These are phyloP conservation scores for Debaryomyces coudertii DNA, from an alignment of 1,139 yeast genomes.

Conservation along the genomic window DNA sequence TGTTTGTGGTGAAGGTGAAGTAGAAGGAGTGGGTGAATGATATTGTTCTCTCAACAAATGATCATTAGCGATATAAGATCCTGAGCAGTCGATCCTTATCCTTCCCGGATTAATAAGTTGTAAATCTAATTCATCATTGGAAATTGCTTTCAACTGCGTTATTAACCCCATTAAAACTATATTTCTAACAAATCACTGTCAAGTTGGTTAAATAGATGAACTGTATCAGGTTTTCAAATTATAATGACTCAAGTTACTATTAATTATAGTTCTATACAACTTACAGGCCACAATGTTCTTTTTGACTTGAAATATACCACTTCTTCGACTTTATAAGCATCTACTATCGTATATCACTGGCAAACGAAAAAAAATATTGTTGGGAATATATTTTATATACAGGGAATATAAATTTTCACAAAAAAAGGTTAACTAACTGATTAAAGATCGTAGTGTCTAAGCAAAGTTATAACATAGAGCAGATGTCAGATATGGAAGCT, in stretches of 20 bases:
- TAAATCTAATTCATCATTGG: slow-evolving; percentile 24
- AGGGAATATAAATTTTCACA: slow-evolving; percentile 6
- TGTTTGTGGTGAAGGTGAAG: slow-evolving; percentile 23
- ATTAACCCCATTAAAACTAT: slow-evolving; percentile 7
- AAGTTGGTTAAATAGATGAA: neutral
- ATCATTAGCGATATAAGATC: slow-evolving; percentile 52
- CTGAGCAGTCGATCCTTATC: slow-evolving; percentile 48
- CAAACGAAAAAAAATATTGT: slow-evolving; percentile 8
- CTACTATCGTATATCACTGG: neutral
- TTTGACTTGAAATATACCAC: neutral
- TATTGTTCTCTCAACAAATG: slow-evolving; percentile 32
- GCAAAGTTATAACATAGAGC: neutral
- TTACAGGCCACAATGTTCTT: neutral
- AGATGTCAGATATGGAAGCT: neutral
- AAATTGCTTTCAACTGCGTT: slow-evolving; percentile 1
- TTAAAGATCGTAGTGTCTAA: neutral
- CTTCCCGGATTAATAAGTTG: slow-evolving; percentile 42
- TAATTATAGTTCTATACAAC: neutral
- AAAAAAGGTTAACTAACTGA: neutral
- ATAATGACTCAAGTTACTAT: neutral
- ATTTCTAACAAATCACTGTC: neutral
- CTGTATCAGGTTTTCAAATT: neutral
- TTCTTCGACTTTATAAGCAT: neutral
- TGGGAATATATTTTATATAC: slow-evolving; percentile 8
- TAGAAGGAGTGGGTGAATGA: slow-evolving; percentile 17